Evolutionary conservation across 768 basidiomycete genomes (phyloP).

Genomic region (Coprinopsis strossmayeri): DNA sequence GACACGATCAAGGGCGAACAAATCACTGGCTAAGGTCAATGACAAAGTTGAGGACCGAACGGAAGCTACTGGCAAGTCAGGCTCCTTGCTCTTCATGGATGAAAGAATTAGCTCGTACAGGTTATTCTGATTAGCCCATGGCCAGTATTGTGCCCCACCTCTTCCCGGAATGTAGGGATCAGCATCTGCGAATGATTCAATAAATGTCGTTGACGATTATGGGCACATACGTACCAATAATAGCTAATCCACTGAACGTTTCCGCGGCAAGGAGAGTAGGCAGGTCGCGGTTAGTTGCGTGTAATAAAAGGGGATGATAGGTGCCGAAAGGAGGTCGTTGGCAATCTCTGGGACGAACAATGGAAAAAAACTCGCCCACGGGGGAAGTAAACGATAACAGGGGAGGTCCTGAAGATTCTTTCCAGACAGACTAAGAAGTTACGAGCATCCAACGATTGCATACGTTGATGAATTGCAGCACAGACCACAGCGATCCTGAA

Average conservation of each 20-base stretch:
- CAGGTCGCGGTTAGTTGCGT: conserved; percentile 58
- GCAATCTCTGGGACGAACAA: conserved; percentile 40
- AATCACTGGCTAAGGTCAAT: conserved; percentile 52
- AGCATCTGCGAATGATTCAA: conserved; percentile 38
- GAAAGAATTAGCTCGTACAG: too few species aligned
- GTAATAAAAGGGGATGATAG: conserved; percentile 71
- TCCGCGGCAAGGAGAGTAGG: conserved; percentile 62
- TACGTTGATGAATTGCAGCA: conserved; percentile 60
- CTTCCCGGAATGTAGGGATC: conserved; percentile 66
- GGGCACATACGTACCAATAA: conserved; percentile 55
- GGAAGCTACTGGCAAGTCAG: conserved; percentile 56
- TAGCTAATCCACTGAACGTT: conserved; percentile 61
- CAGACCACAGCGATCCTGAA: conserved; percentile 57
- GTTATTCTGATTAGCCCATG: conserved; percentile 58
- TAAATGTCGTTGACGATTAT: neutral
- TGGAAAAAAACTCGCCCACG: conserved; percentile 40
- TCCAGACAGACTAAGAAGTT: too few species aligned
- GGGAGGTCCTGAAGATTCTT: conserved; percentile 59
- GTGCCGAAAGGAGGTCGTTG: conserved; percentile 57
- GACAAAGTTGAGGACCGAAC: conserved; percentile 67
- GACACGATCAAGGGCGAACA: neutral
- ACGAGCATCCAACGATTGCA: conserved; percentile 16
- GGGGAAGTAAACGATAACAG: conserved; percentile 77
- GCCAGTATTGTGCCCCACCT: conserved; percentile 56
- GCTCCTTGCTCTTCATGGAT: neutral